A percentile compares a stretch with the other conserved stretches of the same genome.
Evolutionary conservation across 75 land plant species (phyloP).

Genomic region (Pinus albicaulis): DNA sequence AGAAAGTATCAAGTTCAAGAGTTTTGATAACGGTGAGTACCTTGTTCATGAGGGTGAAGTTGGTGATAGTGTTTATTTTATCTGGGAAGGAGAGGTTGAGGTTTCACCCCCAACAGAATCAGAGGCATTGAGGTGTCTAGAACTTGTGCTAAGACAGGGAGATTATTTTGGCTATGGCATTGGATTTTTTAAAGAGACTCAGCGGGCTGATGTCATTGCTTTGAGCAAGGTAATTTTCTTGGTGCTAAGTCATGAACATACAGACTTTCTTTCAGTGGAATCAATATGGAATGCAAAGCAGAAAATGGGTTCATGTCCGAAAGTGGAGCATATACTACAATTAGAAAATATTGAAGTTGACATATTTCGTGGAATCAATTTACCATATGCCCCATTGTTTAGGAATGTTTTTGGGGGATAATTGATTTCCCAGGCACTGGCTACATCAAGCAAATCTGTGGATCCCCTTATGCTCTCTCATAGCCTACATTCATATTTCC

Average conservation of each 20-base stretch:
- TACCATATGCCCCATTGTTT: too few relatives aligned
- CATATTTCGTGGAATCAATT: too few relatives aligned
- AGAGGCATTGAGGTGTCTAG: conserved; percentile 43
- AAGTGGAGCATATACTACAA: conserved; percentile 69
- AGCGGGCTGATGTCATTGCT: too few relatives aligned
- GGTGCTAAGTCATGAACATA: conserved; percentile 60
- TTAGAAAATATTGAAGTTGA: conserved; percentile 78
- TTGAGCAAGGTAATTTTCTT: conserved; percentile 5
- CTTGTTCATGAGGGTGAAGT: conserved; percentile 63
- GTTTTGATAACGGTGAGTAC: conserved; percentile 66
- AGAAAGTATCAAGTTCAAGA: too few relatives aligned
- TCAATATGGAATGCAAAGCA: conserved; percentile 81
- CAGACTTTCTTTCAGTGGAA: conserved; percentile 48
- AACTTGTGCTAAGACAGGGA: conserved; percentile 50
- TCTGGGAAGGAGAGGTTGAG: conserved; percentile 91
- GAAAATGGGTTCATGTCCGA: conserved; percentile 39
- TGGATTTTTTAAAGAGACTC: too few relatives aligned
- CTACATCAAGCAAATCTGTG: conserved; percentile 95
- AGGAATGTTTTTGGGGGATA: too few relatives aligned
- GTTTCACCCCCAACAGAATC: conserved; percentile 30
- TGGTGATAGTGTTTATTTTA: conserved; percentile 78
- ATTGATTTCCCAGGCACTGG: conserved; percentile 64
- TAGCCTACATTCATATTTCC: conserved; percentile 85
- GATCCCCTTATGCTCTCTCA: conserved; percentile 84
- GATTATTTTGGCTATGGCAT: conserved; percentile 71